Percentiles rank a stretch among this genome's conserved stretches.
Evolutionary conservation across 2,329 filamentous ascomycete species (phyloP).

Genomic region (Thelonectria blattea): DNA sequence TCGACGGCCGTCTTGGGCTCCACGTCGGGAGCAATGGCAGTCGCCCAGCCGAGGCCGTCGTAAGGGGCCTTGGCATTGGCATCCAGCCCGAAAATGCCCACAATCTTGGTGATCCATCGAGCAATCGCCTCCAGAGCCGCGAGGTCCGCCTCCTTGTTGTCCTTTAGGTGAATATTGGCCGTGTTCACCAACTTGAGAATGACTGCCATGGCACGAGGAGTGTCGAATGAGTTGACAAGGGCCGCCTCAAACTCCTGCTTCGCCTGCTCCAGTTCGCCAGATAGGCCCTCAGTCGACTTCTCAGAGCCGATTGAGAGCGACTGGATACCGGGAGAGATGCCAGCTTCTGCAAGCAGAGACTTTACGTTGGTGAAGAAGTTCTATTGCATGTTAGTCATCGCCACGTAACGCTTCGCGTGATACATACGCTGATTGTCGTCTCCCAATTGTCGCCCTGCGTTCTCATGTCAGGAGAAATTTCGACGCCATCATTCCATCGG

Average conservation of each 20-base stretch:
- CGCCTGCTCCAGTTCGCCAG: conserved; percentile 57
- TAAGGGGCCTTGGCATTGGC: conserved; percentile 62
- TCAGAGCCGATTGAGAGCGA: conserved; percentile 46
- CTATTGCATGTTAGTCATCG: conserved; percentile 40
- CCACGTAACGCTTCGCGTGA: neutral
- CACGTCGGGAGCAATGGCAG: conserved; percentile 46
- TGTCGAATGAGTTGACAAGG: conserved; percentile 87
- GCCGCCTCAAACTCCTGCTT: conserved; percentile 63
- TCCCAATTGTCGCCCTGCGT: conserved; percentile 81
- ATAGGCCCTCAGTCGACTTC: conserved; percentile 41
- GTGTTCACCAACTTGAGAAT: conserved; percentile 79
- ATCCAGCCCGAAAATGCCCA: conserved; percentile 84
- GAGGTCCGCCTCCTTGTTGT: conserved; percentile 54
- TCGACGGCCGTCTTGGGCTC: conserved; percentile 54
- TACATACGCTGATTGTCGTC: conserved; percentile 69
- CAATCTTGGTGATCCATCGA: conserved; percentile 81
- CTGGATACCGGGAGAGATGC: conserved; percentile 43
- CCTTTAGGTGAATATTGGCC: conserved; percentile 68
- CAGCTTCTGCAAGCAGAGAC: conserved; percentile 57
- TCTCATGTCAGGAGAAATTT: conserved; percentile 85
- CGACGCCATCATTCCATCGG: conserved; percentile 88
- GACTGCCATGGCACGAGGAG: conserved; percentile 76
- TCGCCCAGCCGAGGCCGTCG: conserved; percentile 63
- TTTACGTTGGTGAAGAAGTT: conserved; percentile 66
- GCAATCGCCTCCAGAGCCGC: conserved; percentile 63